A percentile compares a stretch with the other conserved stretches of the same genome.
Conservation (phyloP, 805 yeast genomes). For the Saturnispora gosingensis region DNA sequence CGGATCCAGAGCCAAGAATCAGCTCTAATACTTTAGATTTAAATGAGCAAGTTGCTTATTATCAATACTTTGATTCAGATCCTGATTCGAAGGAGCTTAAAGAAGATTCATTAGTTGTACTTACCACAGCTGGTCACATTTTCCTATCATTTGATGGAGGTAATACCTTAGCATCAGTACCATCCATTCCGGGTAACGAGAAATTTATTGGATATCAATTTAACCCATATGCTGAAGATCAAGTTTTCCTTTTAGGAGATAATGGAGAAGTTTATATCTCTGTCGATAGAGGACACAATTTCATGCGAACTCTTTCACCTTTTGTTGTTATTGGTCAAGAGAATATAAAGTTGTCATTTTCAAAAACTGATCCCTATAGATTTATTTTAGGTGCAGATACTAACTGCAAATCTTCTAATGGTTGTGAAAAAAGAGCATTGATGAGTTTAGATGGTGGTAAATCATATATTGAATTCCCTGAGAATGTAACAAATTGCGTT, state of each 20-base stretch:
- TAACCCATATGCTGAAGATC: conserved; percentile 52
- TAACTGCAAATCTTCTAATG: conserved; percentile 38
- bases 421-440: conserved; percentile 52
- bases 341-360: conserved; percentile 45
- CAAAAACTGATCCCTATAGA: conserved; percentile 42
- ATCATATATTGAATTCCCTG: conserved; percentile 45
- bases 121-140: conserved; percentile 42
- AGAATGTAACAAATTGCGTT: conserved; percentile 51
- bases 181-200: conserved; percentile 39
- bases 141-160: conserved; percentile 72
- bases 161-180: conserved; percentile 25
- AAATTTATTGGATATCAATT: conserved; percentile 19
- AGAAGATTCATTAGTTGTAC: conserved; percentile 58
- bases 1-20: conserved; percentile 20
- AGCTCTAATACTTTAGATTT: conserved; percentile 34
- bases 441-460: conserved; percentile 62
- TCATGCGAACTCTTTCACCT: conserved; percentile 30
- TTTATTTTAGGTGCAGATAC: conserved; percentile 64
- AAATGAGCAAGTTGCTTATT: conserved; percentile 44
- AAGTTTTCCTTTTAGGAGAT: conserved; percentile 44
- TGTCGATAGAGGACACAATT: conserved; percentile 56
- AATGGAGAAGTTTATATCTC: conserved; percentile 47
- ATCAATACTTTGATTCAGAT: conserved; percentile 52
- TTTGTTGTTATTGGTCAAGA: conserved; percentile 40
- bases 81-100: conserved; percentile 27